Base-by-base conservation (phyloP, 2,329 filamentous ascomycete species). In the Ophiostoma angusticollis region DNA sequence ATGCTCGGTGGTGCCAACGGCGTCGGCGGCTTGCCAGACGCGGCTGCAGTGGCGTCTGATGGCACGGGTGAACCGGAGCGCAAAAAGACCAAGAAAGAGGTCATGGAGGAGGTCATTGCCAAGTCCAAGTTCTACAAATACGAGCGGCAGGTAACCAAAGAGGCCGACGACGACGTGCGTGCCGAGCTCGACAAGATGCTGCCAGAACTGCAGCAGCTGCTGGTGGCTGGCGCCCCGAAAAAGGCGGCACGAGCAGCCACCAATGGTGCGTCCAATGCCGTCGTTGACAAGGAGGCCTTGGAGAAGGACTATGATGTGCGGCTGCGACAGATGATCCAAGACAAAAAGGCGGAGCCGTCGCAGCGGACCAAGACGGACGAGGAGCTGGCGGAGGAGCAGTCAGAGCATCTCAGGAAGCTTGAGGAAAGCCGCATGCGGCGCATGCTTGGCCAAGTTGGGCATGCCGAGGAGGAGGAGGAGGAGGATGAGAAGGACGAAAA, bases 101-200 rank as follows among this genome's bases (percentile, higher is more conserved):
- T 98, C 35, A 95, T 96, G 84, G 82, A 94, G 53, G 93, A 98
- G 59, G 72, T 98, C 45, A 95, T 98, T 49, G 84, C 87, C 44
- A 98, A 98, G 61, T 96, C 89, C 1, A 98, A 98, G 56, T 69
- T 84, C 45, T 74, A 95, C 70, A 96, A 94, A 61, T 87, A 89
- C 54, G 87, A 96, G 61, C 78, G 91, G 29, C 91, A 98, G 59
- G 79, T 84, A 44, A 76, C 77, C 21, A 95, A 94, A 54, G 91
- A 96, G 45, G 85, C 91, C 35, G 91, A 98, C 50, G 85, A 93
- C 36, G 89, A 94, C 48, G 59, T 95, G 39, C 73, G 86, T 43
- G 78, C 79, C 42, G 77, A 87, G 56, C 67, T 98, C 13, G 86
- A 98, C 57, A 80, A 87, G 55, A 84, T 85, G 29, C 68, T 96